phyloP scores from a whole-genome alignment of 176 grass and related monocot genomes.

The Triticum dicoccoides region DNA sequence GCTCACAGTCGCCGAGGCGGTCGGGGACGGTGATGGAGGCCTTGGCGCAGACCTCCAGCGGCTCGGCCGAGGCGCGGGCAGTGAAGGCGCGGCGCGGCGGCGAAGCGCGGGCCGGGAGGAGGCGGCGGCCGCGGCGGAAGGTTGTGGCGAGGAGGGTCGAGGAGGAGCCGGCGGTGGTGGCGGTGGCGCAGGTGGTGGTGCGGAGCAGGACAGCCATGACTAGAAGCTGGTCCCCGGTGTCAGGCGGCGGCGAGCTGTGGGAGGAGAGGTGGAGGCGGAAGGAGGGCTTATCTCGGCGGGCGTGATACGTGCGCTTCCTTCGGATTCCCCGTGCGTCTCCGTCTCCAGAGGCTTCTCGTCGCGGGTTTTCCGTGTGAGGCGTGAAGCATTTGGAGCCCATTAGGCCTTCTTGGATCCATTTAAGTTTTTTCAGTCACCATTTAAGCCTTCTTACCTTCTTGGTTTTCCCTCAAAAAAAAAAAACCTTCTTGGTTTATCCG shows the following conservation, averaged over 20 bases:
- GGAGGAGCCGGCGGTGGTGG: not conserved
- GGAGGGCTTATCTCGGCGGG: conserved; percentile 18
- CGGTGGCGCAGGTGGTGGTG: conserved; percentile 8
- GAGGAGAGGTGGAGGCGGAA: not conserved
- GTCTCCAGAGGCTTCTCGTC: not conserved
- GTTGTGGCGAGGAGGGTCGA: conserved; percentile 34
- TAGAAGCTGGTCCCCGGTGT: not conserved
- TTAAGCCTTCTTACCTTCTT: too few relatives aligned
- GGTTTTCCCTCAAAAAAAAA: too few relatives aligned
- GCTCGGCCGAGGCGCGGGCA: conserved; percentile 40
- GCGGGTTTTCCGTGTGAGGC: not conserved
- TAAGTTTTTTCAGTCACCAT: too few relatives aligned
- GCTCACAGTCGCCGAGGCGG: conserved; percentile 80
- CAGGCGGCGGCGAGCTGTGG: not conserved
- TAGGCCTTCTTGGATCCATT: too few relatives aligned
- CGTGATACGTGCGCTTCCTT: not conserved
- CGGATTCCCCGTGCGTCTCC: not conserved
- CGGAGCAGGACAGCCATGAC: conserved; percentile 37
- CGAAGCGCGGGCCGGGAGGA: not conserved
- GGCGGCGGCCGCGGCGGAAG: conserved; percentile 27
- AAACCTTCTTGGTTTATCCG: too few relatives aligned
- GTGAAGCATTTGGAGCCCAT: too few relatives aligned
- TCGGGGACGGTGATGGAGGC: conserved; percentile 58
- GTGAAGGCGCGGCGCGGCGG: conserved; percentile 15
- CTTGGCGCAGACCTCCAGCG: conserved; percentile 84